phyloP scores from a whole-genome alignment of 805 yeast species.

The Lipomyces oligophaga region DNA sequence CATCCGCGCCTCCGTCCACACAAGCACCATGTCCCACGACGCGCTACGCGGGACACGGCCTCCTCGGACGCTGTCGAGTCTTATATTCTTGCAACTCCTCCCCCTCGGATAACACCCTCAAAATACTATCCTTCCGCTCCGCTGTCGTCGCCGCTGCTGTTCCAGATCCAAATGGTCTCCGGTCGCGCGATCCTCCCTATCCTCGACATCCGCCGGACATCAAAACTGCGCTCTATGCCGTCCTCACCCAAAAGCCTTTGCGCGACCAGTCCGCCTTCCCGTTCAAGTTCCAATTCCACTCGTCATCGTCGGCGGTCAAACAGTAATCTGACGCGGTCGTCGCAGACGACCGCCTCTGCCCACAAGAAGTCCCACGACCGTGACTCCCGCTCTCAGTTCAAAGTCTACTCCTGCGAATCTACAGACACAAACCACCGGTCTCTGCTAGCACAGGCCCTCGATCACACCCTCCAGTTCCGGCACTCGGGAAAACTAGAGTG shows the following conservation, averaged over 20 bases:
- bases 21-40: neutral
- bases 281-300: too few species aligned
- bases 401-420: neutral
- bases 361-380: slow-evolving; percentile 7
- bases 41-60: neutral
- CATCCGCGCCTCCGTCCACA: neutral
- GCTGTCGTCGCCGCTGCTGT: slow-evolving; percentile 8
- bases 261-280: slow-evolving; percentile 6
- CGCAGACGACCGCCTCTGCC: slow-evolving; percentile 4
- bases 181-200: slow-evolving; percentile 7
- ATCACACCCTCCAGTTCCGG: slow-evolving; percentile 2
- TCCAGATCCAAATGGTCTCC: slow-evolving; percentile 13
- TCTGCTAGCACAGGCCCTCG: slow-evolving; percentile 3
- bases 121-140: too few species aligned
- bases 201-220: slow-evolving; percentile 5
- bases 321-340: too few species aligned
- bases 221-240: slow-evolving; percentile 2
- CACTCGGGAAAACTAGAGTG: slow-evolving; percentile 3
- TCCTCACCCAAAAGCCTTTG: slow-evolving; percentile 1
- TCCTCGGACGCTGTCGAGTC: neutral
- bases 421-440: neutral
- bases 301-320: too few species aligned
- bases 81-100: slow-evolving; percentile 16
- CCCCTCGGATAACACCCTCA: slow-evolving; percentile 8
- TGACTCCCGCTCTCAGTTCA: neutral